Evolutionary conservation across 148 eudicot genomes (phyloP).

Genomic region (Oxyria digyna): DNA sequence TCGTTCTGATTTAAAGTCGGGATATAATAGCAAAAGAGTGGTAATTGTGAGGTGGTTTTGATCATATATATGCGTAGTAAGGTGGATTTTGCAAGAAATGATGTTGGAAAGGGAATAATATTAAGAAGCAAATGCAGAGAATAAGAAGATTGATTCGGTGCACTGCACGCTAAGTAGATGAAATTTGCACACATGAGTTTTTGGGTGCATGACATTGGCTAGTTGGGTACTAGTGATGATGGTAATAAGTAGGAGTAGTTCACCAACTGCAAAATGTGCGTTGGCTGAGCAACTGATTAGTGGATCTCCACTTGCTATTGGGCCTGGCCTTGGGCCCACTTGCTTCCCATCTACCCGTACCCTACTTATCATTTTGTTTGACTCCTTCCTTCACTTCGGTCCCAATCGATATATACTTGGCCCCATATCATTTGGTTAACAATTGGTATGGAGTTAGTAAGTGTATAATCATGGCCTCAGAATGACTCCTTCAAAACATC

Average conservation of each 20-base stretch:
- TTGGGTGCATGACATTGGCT: not conserved
- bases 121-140: too few relatives aligned
- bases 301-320: not conserved
- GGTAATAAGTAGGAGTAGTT: not conserved
- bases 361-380: constrained; percentile 1
- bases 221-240: not conserved
- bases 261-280: constrained; percentile 4
- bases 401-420: not conserved
- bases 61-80: too few relatives aligned
- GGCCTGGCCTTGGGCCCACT: not conserved
- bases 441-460: too few relatives aligned
- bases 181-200: not conserved
- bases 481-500: too few relatives aligned
- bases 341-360: not conserved
- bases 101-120: too few relatives aligned
- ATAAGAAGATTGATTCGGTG: too few relatives aligned
- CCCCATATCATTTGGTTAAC: too few relatives aligned
- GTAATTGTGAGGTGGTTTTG: too few relatives aligned
- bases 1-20: too few relatives aligned
- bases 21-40: too few relatives aligned
- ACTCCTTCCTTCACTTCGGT: not conserved
- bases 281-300: not conserved
- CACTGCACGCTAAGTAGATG: not conserved
- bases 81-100: not conserved
- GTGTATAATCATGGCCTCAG: too few relatives aligned